Evolutionary conservation across 768 basidiomycete species (phyloP), one percentile per base, ranked within the genome.

Genomic region (Russula foetens): DNA sequence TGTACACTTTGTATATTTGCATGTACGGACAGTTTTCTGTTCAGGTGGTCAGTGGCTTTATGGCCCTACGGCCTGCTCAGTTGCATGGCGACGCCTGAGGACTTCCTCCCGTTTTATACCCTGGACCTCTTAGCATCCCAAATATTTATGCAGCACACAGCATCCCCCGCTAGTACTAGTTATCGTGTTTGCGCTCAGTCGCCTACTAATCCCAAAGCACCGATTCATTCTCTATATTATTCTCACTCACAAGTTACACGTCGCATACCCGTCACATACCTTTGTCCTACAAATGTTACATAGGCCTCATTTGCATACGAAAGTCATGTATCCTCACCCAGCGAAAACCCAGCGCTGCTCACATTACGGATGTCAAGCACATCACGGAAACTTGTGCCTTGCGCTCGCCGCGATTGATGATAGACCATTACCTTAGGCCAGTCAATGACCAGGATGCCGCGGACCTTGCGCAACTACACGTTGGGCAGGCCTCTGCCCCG

Each of bases 261-360:
- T 31, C n/a, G 7, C 23, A 58, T 50, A 45, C 14, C 24, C n/a
- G n/a, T n/a, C n/a, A n/a, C n/a, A n/a, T n/a, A n/a, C n/a, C n/a
- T 19, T 33, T 43, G 53, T 45, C 52, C 3, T 8, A 33, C 28
- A 19, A 8, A 46, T 56, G 17, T 19, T 53, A 4, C 21, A 45
- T 45, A 53, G 41, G 23, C 56, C 29, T 12, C 6, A 14, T 15
- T 55, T 35, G 43, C 39, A 43, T 7, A 9, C 17, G 29, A 9
- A 50, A 31, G 29, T 33, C 33, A 57, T 51, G 24, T 24, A 31
- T 26, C 28, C 35, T n/a, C 26, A 11, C 31, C 41, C 48, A 47
- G 60, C 48, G 55, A 39, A 61, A 45, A 61, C 55, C 44, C 60
- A 61, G 60, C 60, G 60, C 9, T 50, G 35, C 43, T 46, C 48